Percentiles rank a stretch among this genome's conserved stretches.
phyloP scores from a whole-genome alignment of 2,329 filamentous ascomycete genomes.

The Tolypocladium tundrense region DNA sequence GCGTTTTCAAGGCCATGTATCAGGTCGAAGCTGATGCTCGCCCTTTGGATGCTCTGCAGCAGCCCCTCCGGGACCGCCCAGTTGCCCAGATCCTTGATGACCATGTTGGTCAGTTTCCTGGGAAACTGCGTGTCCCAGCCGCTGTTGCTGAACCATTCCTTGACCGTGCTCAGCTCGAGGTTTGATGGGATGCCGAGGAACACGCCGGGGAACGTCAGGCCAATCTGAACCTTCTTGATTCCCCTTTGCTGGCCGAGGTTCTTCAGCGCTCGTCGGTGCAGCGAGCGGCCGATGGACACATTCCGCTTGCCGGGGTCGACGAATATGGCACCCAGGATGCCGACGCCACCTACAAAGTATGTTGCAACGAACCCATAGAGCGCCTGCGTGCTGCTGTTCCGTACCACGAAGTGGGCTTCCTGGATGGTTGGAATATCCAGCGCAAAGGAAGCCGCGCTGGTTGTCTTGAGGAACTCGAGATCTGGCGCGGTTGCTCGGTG shows the following conservation, averaged over 20 bases:
- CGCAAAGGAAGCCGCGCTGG: constrained; percentile 66
- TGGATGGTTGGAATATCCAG: constrained; percentile 60
- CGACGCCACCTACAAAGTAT: constrained; percentile 63
- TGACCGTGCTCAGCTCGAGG: constrained; percentile 33
- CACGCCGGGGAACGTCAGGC: constrained; percentile 70
- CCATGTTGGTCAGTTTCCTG: constrained; percentile 52
- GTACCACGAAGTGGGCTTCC: constrained; percentile 82
- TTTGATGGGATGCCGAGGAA: constrained; percentile 71
- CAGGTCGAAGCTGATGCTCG: constrained; percentile 70
- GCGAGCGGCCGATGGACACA: constrained; percentile 79
- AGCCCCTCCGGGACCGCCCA: constrained; percentile 74
- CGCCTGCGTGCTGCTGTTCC: constrained; percentile 85
- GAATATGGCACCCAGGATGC: constrained; percentile 76
- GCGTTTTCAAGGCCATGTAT: constrained; percentile 72
- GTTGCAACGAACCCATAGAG: constrained; percentile 89
- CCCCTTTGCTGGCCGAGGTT: constrained; percentile 59
- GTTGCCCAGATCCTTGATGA: constrained; percentile 58
- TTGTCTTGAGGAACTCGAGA: constrained; percentile 58
- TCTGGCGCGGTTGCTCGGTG: constrained; percentile 57
- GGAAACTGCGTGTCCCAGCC: constrained; percentile 71
- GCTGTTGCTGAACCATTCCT: constrained; percentile 79
- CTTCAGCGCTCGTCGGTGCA: constrained; percentile 77
- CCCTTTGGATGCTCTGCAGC: constrained; percentile 59
- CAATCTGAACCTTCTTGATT: constrained; percentile 72
- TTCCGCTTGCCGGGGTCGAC: constrained; percentile 81